Evolutionary conservation across 192 early-diverging fungal species (phyloP), one percentile per base, ranked within the genome.

Genomic region (Linnemannia zychae): DNA sequence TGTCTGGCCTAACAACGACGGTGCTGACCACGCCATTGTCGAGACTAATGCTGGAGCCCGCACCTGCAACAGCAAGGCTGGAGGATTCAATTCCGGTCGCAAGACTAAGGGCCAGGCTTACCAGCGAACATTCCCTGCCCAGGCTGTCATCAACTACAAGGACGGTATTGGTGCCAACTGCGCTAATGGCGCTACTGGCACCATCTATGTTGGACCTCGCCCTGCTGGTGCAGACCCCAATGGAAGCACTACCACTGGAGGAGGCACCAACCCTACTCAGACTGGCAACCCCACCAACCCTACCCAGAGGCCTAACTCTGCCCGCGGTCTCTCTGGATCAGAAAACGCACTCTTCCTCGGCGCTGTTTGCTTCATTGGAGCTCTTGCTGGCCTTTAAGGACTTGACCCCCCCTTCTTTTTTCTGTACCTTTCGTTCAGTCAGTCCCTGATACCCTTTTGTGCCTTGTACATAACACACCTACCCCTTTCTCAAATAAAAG

Each of bases 41-140:
- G 37, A 85, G 78, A 85, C 78, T 38, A 33, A 16, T 24, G 11
- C 82, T 17, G 82, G 77, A 22, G 28, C 65, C 2, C 72, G 73
- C 33, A n/a, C 72, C 38, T 85, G 83, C 28, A 73, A 17, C n/a
- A 47, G 63, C 65, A 66, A 63, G 70, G 16, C 60, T 16, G 83
- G 83, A 34, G 83, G 83, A 53, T 85, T 85, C 74, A 85, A 85
- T 34, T 79, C 83, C 18, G 83, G 83, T 37, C 20, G 22, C 5
- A 79, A 76, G 74, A 46, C 74, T 13, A 57, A 46, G n/a, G 74
- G 74, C 31, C 57, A 85, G 74, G n/a, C 74, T 11, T 85, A 85
- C 46, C 33, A 33, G 31, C 73, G 70, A 12, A 60, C 47, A 7
- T 85, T 85, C 74, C 78, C 53, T 4, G 33, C 33, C 4, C n/a